Evolutionary conservation across 352 stramenopile species (phyloP).

Genomic region (Elongisporangium anandrum): DNA sequence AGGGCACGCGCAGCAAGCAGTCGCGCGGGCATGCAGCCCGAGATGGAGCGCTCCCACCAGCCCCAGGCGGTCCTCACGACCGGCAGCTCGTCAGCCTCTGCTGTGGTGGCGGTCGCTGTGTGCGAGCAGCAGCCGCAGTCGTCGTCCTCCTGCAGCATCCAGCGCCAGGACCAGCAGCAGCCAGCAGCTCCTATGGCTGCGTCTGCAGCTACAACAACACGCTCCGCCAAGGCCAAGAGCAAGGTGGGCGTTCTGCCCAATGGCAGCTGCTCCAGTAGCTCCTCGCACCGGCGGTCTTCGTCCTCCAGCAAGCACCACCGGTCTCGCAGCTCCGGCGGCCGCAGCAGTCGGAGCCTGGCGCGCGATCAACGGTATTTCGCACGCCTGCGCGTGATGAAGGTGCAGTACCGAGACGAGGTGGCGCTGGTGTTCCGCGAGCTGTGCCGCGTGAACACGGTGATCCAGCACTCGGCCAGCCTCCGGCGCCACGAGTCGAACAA

Average conservation of each 20-base stretch:
- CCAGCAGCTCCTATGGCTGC: constrained; percentile 2
- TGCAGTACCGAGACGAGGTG: constrained; percentile 74
- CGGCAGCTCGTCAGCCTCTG: background rate
- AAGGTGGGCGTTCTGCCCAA: background rate
- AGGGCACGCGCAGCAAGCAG: background rate
- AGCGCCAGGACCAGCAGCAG: background rate
- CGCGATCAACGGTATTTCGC: constrained; percentile 66
- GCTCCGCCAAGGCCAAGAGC: background rate
- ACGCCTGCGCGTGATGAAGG: constrained; percentile 65
- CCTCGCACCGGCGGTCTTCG: background rate
- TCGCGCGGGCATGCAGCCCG: background rate
- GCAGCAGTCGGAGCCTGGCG: background rate
- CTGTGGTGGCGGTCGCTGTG: background rate
- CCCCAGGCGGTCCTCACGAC: background rate
- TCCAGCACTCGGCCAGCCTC: constrained; percentile 70
- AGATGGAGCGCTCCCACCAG: background rate
- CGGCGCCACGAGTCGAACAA: constrained; percentile 79
- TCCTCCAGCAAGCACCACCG: constrained; percentile 9
- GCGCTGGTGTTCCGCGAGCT: constrained; percentile 77
- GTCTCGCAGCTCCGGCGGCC: background rate
- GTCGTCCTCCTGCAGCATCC: background rate
- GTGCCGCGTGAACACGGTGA: constrained; percentile 76
- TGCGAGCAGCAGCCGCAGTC: background rate
- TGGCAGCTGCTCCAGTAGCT: background rate
- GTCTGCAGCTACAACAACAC: constrained; percentile 2